Base-by-base conservation (phyloP, 768 basidiomycete species). In the Calocera viscosa region DNA sequence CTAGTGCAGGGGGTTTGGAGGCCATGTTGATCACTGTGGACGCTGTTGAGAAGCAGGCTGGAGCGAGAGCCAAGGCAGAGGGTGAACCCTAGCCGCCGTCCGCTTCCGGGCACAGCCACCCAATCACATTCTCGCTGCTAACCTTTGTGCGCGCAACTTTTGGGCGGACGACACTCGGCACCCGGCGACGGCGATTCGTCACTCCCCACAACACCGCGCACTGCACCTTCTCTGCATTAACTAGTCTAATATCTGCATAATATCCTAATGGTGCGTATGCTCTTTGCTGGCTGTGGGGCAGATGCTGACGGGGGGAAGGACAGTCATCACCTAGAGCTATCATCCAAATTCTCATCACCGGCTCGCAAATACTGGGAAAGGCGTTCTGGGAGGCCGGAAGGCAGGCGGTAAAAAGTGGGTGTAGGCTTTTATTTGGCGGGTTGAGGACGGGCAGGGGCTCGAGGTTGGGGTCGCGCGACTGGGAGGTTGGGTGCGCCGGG, bases 391-490 rank as follows among this genome's bases (percentile, higher is more conserved):
- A 93, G 73, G 96, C 94, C 1, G 91, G 91, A 39, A 81, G 83
- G 71, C 96, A 99, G 76, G 95, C 94, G 12, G 85, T 89, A 47
- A 88, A 91, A 82, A 99, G 96, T 98, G 75, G 72, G 88, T 75
- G 19, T 12, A 11, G 8, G 53, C 32, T 22, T 39, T n/a, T n/a
- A 14, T 47, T 60, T 40, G 49, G 16, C 49, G 24, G 39, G 30
- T 28, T 30, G 28, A 19, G 26, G 26, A 26, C 40, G 24, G 28
- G 65, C 47, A 64, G 64, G 30, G 35, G 30, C n/a, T 66, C 19
- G 43, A 17, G 2, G 19, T 47, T 24, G 33, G 47, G 30, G n/a
- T 35, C 22, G 33, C 30, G 14, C 17, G 33, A 49, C 19, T 26
- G 30, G 33, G 32, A 32, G 17, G 16, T n/a, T 10, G 26, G 17